phyloP scores from a whole-genome alignment of 1,284 basidiomycete genomes.

The Cryptococcus sp. region DNA sequence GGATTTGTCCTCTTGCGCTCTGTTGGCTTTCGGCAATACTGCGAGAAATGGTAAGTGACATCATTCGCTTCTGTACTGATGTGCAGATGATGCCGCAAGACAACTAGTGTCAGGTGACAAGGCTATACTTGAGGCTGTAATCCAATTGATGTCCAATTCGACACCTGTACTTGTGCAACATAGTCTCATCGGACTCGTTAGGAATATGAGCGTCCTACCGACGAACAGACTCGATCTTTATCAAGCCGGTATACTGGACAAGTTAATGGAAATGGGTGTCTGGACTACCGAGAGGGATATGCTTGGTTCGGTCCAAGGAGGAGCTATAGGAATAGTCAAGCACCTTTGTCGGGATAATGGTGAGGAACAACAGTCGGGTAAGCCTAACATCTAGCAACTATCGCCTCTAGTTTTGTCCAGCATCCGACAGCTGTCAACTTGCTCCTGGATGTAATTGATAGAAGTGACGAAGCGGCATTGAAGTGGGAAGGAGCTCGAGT shows the following conservation, averaged over 20 bases:
- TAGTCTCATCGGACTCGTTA: conserved; percentile 72
- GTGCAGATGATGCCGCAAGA: conserved; percentile 1
- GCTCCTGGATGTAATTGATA: conserved; percentile 67
- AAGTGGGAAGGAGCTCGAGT: conserved; percentile 86
- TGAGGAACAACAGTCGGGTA: conserved; percentile 44
- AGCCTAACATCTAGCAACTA: too few species aligned
- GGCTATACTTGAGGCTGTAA: conserved; percentile 9
- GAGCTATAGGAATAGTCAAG: conserved; percentile 81
- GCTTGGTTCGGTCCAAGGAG: conserved; percentile 78
- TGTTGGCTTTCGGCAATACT: conserved; percentile 50
- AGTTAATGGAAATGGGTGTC: conserved; percentile 61
- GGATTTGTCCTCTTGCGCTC: conserved; percentile 48
- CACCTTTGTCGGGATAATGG: conserved; percentile 74
- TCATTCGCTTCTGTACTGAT: background rate
- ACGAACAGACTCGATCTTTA: conserved; percentile 60
- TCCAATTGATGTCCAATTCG: conserved; percentile 56
- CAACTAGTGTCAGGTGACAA: background rate
- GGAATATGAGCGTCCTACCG: conserved; percentile 71
- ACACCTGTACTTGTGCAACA: conserved; percentile 73
- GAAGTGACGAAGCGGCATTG: conserved; percentile 75
- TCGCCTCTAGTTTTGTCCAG: background rate
- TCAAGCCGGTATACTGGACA: conserved; percentile 60
- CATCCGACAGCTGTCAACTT: conserved; percentile 46
- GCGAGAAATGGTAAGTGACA: conserved; percentile 59
- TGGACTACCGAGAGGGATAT: conserved; percentile 70